Evolutionary conservation across 371 early-diverging fungal genomes (phyloP), one percentile per base, ranked within the genome.

Genomic region (Fennellomyces sp.): DNA sequence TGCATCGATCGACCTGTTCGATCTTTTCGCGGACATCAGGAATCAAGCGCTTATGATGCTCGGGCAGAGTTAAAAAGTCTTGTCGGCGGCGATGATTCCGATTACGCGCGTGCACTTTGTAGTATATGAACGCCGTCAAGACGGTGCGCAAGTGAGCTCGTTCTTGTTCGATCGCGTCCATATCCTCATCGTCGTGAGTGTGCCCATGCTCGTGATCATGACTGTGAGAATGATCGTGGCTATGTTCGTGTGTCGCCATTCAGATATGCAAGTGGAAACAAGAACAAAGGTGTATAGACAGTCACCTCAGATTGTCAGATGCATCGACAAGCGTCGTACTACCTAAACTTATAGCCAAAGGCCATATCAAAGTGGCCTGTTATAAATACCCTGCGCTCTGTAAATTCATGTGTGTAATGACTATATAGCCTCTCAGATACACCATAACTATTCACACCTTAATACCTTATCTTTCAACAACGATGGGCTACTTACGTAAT

Each of bases 21-120:
- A 88, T 63, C 58, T 87, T 87, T 42, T 82, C 68, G 3, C 78
- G 69, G 26, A 76, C 71, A 11, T 72, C 70, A 26, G 85, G 75
- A 26, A 90, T 67, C 11, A 90, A 78, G 36, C 64, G 65, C 49
- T 89, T 86, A 58, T 93, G 93, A 15, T 77, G 75, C 62, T 85
- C 83, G 2, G 90, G 72, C 8, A 93, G 74, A 3, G 81, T 63
- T 56, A 73, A 65, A 60, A 83, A 89, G 66, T 92, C 88, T 27
- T 81, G 83, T 58, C 91, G 76, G 35, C 91, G 83, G 42, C 90
- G 87, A 53, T 91, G 86, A 65, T 89, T 87, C 12, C 82, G 75
- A 26, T 84, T 81, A 21, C 91, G 76, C 1, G 89, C 73, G 62
- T 87, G 86, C 12, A 76, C 61, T 60, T 83, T 85, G 75, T 95